A percentile compares a stretch with the other conserved stretches of the same genome.
Evolutionary conservation across 257 asterid genomes (phyloP).

Genomic region (Ocimum tenuiflorum): DNA sequence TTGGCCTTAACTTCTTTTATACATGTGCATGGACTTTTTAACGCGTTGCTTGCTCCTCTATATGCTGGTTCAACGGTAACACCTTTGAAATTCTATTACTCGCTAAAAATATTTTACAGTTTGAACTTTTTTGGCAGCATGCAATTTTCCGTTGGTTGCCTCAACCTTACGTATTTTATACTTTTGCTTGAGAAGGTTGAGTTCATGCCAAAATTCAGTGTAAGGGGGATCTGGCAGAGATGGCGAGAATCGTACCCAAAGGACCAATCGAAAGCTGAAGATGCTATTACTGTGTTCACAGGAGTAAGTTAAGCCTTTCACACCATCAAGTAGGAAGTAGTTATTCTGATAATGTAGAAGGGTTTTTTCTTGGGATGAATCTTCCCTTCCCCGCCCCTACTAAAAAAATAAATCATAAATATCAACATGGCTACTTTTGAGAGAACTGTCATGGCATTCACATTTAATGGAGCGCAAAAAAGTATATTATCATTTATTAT

Average conservation of each 20-base stretch:
- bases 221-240: conserved; percentile 96
- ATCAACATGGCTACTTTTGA: background rate
- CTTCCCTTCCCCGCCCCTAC: background rate
- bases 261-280: conserved; percentile 46
- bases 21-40: conserved; percentile 89
- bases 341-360: background rate
- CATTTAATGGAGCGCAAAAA: background rate
- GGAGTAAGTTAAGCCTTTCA: conserved; percentile 51
- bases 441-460: background rate
- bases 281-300: conserved; percentile 78
- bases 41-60: conserved; percentile 84
- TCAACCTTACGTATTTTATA: background rate
- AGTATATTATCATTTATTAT: background rate
- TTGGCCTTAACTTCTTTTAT: conserved; percentile 48
- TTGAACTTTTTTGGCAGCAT: background rate
- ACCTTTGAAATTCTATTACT: conserved; percentile 18
- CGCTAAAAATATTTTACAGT: background rate
- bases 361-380: background rate
- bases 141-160: background rate
- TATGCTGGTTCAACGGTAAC: conserved; percentile 77
- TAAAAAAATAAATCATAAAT: background rate
- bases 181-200: conserved; percentile 52
- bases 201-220: conserved; percentile 89
- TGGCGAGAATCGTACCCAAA: conserved; percentile 86
- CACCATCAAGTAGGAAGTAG: background rate